Percentiles rank a stretch among this genome's conserved stretches.
These are phyloP conservation scores for Ciborinia camelliae DNA, from an alignment of 2,329 filamentous ascomycete species.

Conservation along the genomic window DNA sequence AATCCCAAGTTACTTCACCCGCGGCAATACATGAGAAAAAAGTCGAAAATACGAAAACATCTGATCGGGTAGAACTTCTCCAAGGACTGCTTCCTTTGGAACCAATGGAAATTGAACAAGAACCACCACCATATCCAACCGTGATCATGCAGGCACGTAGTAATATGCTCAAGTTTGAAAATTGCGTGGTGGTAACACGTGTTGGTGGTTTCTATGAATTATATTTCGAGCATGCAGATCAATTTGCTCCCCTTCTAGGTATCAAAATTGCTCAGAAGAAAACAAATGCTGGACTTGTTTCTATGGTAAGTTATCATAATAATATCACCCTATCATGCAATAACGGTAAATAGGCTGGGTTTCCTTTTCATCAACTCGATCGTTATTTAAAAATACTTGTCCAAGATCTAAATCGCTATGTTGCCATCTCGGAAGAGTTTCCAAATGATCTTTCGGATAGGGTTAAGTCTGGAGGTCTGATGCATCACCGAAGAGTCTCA, in stretches of 20 bases:
- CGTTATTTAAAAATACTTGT: conserved; percentile 90
- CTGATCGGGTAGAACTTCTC: conserved; percentile 46
- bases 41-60: neutral
- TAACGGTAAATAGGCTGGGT: conserved; percentile 63
- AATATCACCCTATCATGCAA: neutral
- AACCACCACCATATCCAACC: conserved; percentile 68
- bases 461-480: conserved; percentile 69
- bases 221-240: conserved; percentile 93
- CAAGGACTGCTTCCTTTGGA: conserved; percentile 46
- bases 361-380: conserved; percentile 89
- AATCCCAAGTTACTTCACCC: neutral
- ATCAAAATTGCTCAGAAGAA: conserved; percentile 81
- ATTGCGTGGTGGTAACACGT: conserved; percentile 86
- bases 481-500: conserved; percentile 81
- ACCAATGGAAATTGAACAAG: conserved; percentile 40
- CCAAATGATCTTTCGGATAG: conserved; percentile 67
- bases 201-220: conserved; percentile 97
- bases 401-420: conserved; percentile 83
- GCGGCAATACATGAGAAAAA: neutral
- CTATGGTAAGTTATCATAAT: conserved; percentile 62
- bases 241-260: conserved; percentile 80
- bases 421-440: conserved; percentile 93
- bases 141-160: conserved; percentile 81
- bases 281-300: conserved; percentile 71
- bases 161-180: conserved; percentile 86